Percentiles rank a stretch among this genome's conserved stretches.
These are phyloP conservation scores for Pichia sp. DNA, from an alignment of 1,139 yeast genomes.

Conservation along the genomic window DNA sequence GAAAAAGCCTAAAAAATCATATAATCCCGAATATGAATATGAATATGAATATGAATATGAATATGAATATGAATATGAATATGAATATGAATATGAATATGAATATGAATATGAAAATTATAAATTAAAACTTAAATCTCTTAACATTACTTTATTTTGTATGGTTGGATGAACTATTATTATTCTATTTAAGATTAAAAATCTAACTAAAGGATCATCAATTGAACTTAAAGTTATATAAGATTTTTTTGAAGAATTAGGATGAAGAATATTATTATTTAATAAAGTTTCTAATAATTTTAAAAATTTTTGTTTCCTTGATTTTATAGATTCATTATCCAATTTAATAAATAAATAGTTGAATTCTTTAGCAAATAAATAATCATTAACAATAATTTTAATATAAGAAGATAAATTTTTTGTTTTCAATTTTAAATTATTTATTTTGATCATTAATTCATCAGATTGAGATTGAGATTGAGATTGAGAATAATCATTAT, in stretches of 20 bases:
- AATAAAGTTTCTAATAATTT: slow-evolving; percentile 26
- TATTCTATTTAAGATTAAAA: slow-evolving; percentile 25
- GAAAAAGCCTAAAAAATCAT: too few relatives aligned
- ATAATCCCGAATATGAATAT: too few relatives aligned
- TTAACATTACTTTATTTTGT: slow-evolving; percentile 23
- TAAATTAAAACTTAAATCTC: slow-evolving; percentile 15
- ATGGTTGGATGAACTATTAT: slow-evolving; percentile 23
- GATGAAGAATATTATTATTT: slow-evolving; percentile 21
- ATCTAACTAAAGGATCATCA: slow-evolving; percentile 29
- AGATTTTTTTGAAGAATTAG: slow-evolving; percentile 7
- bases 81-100: background rate
- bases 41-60: too few relatives aligned
- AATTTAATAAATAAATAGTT: background rate
- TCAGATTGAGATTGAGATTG: too few relatives aligned
- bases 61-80: slow-evolving; percentile 2
- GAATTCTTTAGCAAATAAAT: slow-evolving; percentile 23
- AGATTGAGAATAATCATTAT: too few relatives aligned
- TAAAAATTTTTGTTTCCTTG: slow-evolving; percentile 20
- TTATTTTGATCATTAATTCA: too few relatives aligned
- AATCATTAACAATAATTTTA: slow-evolving; percentile 24
- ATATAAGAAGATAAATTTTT: slow-evolving; percentile 17
- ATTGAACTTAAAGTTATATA: slow-evolving; percentile 18
- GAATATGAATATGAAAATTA: background rate
- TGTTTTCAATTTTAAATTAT: slow-evolving; percentile 11
- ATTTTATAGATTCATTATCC: slow-evolving; percentile 15